A percentile compares a stretch with the other conserved stretches of the same genome.
Evolutionary conservation across 148 eudicot species (phyloP).

Genomic region (Diospyros kaki): DNA sequence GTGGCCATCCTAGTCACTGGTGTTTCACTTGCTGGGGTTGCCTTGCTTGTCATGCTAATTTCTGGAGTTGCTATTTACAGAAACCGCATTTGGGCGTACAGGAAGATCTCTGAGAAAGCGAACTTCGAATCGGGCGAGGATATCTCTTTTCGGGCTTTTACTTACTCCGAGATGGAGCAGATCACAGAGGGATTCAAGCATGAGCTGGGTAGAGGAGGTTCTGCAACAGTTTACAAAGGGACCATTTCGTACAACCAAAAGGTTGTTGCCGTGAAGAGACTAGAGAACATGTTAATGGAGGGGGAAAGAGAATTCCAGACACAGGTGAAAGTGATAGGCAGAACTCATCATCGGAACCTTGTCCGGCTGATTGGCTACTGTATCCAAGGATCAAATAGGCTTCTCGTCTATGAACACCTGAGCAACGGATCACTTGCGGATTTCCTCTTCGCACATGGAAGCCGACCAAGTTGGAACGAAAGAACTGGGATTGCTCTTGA

Average conservation of each 20-base stretch:
- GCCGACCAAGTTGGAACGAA: background rate
- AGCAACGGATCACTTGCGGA: constrained; percentile 9
- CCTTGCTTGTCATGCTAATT: background rate
- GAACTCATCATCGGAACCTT: constrained; percentile 12
- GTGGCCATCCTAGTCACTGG: background rate
- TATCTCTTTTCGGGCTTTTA: background rate
- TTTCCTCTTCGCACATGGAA: background rate
- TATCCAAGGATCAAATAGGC: background rate
- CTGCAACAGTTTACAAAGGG: constrained; percentile 7
- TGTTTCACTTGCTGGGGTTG: background rate
- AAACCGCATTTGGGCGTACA: background rate
- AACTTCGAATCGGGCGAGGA: constrained; percentile 6
- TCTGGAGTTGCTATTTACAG: background rate
- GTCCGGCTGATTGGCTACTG: constrained; percentile 13
- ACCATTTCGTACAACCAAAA: background rate
- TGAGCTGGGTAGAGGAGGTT: constrained; percentile 12
- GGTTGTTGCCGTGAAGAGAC: constrained; percentile 12
- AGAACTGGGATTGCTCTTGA: background rate
- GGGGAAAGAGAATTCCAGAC: constrained; percentile 11
- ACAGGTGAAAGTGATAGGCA: constrained; percentile 10
- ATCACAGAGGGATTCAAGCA: constrained; percentile 7
- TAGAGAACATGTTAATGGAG: constrained; percentile 1
- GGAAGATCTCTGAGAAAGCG: background rate
- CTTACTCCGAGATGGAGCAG: constrained; percentile 6
- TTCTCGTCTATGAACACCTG: constrained; percentile 12